Conservation (phyloP, 2,329 filamentous ascomycete genomes). For the Talaromyces sp. region DNA sequence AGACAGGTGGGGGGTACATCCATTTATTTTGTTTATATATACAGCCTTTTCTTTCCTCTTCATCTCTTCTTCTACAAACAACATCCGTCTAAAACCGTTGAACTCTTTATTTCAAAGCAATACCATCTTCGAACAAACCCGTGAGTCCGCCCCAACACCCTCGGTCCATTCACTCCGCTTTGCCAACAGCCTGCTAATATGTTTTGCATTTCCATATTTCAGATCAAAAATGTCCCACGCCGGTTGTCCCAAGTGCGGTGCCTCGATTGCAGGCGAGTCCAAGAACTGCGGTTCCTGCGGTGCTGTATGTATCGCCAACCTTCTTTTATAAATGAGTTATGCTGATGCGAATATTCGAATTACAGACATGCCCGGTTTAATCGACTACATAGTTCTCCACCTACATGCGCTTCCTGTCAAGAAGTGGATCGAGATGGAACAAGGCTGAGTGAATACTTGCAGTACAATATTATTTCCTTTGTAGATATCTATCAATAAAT, state of each 20-base stretch:
- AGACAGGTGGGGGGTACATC: neutral
- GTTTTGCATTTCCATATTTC: too few relatives aligned
- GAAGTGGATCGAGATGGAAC: neutral
- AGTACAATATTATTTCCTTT: neutral
- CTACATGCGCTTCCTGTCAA: neutral
- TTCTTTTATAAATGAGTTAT: neutral
- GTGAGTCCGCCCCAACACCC: too few relatives aligned
- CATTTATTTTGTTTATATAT: neutral
- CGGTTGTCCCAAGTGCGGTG: constrained; percentile 22
- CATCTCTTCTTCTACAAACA: neutral
- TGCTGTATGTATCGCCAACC: constrained; percentile 14
- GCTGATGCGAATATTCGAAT: neutral
- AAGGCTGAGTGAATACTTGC: neutral
- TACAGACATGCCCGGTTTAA: constrained; percentile 14
- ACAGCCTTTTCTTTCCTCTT: neutral
- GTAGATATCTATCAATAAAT: neutral
- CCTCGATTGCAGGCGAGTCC: constrained; percentile 18
- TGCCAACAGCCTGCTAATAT: neutral
- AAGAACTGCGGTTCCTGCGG: constrained; percentile 26
- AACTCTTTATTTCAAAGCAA: neutral
- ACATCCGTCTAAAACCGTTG: too few relatives aligned
- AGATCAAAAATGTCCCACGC: constrained; percentile 12
- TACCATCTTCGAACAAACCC: neutral
- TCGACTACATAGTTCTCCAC: neutral
- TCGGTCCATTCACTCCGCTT: neutral